Percentiles rank a stretch among this genome's conserved stretches.
Evolutionary conservation across 257 asterid species (phyloP).

Genomic region (Schizonepeta tenuifolia): DNA sequence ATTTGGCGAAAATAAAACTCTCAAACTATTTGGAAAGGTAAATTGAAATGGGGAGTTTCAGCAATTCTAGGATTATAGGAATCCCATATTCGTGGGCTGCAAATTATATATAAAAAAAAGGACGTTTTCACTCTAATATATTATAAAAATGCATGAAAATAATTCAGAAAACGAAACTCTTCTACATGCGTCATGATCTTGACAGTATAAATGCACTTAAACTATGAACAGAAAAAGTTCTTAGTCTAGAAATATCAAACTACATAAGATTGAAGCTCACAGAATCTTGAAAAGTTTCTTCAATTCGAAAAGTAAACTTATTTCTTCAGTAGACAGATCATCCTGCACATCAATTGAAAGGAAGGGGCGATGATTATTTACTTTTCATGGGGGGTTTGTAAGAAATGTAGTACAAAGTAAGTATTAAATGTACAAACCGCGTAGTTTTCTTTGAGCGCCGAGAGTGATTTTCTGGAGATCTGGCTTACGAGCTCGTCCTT

Average conservation of each 20-base stretch:
- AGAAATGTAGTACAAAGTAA: neutral
- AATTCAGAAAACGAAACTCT: too few species aligned
- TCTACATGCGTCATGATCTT: too few species aligned
- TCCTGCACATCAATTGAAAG: conserved; percentile 50
- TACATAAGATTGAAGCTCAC: conserved; percentile 31
- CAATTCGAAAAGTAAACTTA: conserved; percentile 68
- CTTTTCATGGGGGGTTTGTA: neutral
- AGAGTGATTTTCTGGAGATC: conserved; percentile 85
- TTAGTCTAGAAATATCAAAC: neutral
- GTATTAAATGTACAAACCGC: conserved; percentile 52
- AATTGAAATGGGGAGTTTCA: too few species aligned
- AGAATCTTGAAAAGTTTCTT: conserved; percentile 79
- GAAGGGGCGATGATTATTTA: conserved; percentile 6
- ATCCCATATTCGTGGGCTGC: too few species aligned
- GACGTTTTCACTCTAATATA: too few species aligned
- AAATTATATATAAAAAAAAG: too few species aligned
- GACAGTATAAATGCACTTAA: too few species aligned
- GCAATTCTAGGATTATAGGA: too few species aligned
- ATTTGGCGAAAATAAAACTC: too few species aligned
- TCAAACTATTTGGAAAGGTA: too few species aligned
- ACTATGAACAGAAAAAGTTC: too few species aligned
- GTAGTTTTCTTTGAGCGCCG: conserved; percentile 78
- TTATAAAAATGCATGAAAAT: too few species aligned
- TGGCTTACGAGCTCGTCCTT: conserved; percentile 96
- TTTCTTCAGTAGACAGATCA: conserved; percentile 73